Percentiles rank a stretch among this genome's conserved stretches.
Conservation (phyloP, 2,329 filamentous ascomycete genomes). For the Lasiodiplodia gonubiensis region DNA sequence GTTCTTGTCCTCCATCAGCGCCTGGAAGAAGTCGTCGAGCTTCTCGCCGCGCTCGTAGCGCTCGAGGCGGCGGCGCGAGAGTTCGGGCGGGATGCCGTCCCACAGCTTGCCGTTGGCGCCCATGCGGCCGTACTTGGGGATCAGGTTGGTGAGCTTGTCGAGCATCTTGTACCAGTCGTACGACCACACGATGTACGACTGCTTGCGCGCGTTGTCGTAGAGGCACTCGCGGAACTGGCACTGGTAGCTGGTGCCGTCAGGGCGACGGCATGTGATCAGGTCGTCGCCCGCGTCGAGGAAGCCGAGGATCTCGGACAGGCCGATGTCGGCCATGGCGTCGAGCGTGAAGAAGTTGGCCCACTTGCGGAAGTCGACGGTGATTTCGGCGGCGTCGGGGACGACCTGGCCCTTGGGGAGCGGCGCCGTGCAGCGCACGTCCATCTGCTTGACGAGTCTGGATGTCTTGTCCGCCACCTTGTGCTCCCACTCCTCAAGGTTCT, state of each 20-base stretch:
- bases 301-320: conserved; percentile 57
- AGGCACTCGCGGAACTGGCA: conserved; percentile 58
- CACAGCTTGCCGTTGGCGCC: conserved; percentile 23
- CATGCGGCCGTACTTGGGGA: conserved; percentile 50
- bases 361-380: conserved; percentile 57
- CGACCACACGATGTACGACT: conserved; percentile 57
- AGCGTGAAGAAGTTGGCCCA: conserved; percentile 64
- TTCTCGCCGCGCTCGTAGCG: conserved; percentile 46
- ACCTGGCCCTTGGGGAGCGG: conserved; percentile 38
- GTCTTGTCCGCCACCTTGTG: conserved; percentile 31
- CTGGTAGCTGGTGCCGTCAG: conserved; percentile 55
- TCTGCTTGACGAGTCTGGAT: conserved; percentile 43
- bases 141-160: conserved; percentile 54
- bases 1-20: conserved; percentile 25
- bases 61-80: conserved; percentile 51
- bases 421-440: conserved; percentile 51
- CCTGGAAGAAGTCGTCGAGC: conserved; percentile 26
- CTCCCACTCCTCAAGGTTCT: conserved; percentile 33
- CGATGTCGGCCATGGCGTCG: conserved; percentile 64
- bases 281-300: conserved; percentile 60
- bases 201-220: conserved; percentile 57
- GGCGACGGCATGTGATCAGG: conserved; percentile 49
- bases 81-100: conserved; percentile 51
- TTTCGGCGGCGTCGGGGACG: conserved; percentile 43
- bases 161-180: conserved; percentile 59